phyloP scores from a whole-genome alignment of 768 basidiomycete species.

The Kondoa subrosea region DNA sequence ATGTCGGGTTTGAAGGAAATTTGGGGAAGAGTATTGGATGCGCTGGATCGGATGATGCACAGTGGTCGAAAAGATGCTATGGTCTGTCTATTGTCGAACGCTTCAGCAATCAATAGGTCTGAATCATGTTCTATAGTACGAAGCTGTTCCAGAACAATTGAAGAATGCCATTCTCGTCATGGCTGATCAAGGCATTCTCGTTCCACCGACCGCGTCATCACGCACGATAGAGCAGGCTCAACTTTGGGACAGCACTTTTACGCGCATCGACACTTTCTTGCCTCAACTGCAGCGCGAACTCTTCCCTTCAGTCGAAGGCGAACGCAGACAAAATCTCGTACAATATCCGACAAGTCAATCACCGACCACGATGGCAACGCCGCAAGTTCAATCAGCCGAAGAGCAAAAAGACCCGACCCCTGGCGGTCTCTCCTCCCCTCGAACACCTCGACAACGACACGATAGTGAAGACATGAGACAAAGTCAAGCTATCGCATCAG shows the following conservation, averaged over 20 bases:
- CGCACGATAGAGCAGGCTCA: slow-evolving; percentile 43
- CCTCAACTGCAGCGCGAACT: slow-evolving; percentile 71
- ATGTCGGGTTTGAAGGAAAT: slow-evolving; percentile 38
- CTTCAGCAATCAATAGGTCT: background rate
- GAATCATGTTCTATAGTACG: slow-evolving; percentile 43
- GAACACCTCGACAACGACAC: no score
- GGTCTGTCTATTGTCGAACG: slow-evolving; percentile 42
- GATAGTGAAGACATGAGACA: no score
- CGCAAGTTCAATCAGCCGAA: no score
- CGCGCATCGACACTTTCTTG: slow-evolving; percentile 74
- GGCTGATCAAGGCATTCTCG: slow-evolving; percentile 69
- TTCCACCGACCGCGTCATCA: slow-evolving; percentile 40
- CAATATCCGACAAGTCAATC: background rate
- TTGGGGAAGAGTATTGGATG: slow-evolving; percentile 78
- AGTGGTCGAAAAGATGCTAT: slow-evolving; percentile 68
- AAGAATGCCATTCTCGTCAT: slow-evolving; percentile 94
- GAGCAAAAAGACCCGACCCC: no score
- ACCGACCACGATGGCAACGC: background rate
- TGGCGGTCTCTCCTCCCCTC: no score
- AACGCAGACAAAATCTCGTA: background rate
- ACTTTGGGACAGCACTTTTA: slow-evolving; percentile 70
- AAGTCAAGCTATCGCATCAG: no score
- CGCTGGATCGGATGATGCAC: slow-evolving; percentile 75
- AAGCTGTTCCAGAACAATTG: slow-evolving; percentile 86
- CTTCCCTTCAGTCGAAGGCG: slow-evolving; percentile 31